These are phyloP conservation scores for Phaffia rhodozyma DNA, from an alignment of 1,284 basidiomycete genomes.

Conservation along the genomic window DNA sequence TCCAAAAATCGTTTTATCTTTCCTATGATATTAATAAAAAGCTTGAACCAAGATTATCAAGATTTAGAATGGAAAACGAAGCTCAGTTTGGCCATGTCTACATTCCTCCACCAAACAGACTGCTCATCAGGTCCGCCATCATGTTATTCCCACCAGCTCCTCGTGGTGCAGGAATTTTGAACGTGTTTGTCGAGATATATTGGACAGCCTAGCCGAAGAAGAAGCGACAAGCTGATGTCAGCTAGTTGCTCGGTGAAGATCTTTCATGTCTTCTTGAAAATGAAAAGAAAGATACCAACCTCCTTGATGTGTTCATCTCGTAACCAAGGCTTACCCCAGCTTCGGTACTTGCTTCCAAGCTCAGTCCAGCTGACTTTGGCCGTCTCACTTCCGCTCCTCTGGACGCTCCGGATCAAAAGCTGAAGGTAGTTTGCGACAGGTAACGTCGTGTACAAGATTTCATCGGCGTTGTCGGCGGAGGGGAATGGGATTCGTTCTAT, in stretches of 20 bases:
- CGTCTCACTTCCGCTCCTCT: conserved; percentile 54
- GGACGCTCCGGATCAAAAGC: conserved; percentile 67
- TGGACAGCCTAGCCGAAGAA: conserved; percentile 11
- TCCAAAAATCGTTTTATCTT: no score
- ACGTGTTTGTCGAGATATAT: conserved; percentile 8
- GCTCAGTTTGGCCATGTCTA: neutral
- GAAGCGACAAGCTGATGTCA: neutral
- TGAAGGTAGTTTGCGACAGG: conserved; percentile 72
- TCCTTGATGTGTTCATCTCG: conserved; percentile 9
- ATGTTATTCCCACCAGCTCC: conserved; percentile 13
- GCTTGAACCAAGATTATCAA: no score
- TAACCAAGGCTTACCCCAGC: conserved; percentile 10
- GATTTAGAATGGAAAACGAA: neutral
- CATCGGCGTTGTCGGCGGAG: conserved; percentile 36
- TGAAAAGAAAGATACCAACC: conserved; percentile 2
- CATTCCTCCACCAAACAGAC: conserved; percentile 11
- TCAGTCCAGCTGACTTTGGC: conserved; percentile 18
- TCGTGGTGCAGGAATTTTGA: conserved; percentile 13
- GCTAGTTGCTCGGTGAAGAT: no score
- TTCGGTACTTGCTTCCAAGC: conserved; percentile 11
- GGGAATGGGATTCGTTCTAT: conserved; percentile 35
- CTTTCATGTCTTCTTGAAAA: neutral
- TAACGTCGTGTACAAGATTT: conserved; percentile 60
- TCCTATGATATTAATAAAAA: no score
- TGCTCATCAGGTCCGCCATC: conserved; percentile 15